Percentiles rank a stretch among this genome's conserved stretches.
Evolutionary conservation across 208 protist species (phyloP).

Genomic region (Trypanosoma lewisi): DNA sequence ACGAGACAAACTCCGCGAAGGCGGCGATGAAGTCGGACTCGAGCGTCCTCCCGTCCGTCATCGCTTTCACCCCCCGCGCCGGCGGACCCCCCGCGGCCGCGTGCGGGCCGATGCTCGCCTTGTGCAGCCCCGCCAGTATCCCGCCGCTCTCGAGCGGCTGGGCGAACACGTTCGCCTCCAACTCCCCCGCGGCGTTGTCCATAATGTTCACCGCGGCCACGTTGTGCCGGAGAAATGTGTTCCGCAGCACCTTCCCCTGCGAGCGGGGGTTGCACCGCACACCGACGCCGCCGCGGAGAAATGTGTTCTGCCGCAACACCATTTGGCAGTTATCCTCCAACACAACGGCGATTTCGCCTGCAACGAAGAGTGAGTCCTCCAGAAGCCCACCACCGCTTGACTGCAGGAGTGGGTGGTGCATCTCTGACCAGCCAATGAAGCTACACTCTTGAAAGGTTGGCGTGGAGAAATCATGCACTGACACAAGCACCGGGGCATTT

Average conservation of each 20-base stretch:
- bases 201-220: constrained; percentile 25
- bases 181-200: constrained; percentile 18
- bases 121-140: constrained; percentile 17
- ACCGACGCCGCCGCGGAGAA: constrained; percentile 18
- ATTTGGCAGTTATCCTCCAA: constrained; percentile 10
- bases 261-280: constrained; percentile 6
- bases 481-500: not conserved
- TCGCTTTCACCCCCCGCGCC: not conserved
- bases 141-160: constrained; percentile 20
- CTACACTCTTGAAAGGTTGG: constrained; percentile 15
- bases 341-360: constrained; percentile 4
- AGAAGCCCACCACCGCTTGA: constrained; percentile 20
- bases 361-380: constrained; percentile 15
- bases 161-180: constrained; percentile 20
- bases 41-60: not conserved
- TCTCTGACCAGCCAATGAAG: constrained; percentile 5
- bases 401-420: constrained; percentile 2
- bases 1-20: constrained; percentile 6
- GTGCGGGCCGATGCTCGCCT: constrained; percentile 7
- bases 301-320: constrained; percentile 12
- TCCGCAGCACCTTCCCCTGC: constrained; percentile 7
- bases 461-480: not conserved
- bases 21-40: not conserved
- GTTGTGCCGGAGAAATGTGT: constrained; percentile 20
- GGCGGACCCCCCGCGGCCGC: not conserved